Percentiles rank a stretch among this genome's conserved stretches.
Evolutionary conservation across 495 filamentous ascomycete genomes (phyloP).

Genomic region (Oidiodendron maius): DNA sequence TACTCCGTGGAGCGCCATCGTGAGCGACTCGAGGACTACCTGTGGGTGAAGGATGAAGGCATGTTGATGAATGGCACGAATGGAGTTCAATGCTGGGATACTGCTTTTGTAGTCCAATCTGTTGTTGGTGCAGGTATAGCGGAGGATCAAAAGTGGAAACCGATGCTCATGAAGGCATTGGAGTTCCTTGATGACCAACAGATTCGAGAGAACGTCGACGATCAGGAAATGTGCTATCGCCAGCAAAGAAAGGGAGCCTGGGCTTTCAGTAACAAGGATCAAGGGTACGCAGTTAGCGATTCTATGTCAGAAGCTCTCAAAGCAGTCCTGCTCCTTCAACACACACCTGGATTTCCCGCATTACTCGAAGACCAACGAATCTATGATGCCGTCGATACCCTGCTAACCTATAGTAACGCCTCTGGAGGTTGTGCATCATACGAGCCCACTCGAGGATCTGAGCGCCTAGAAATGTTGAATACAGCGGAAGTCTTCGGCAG

Average conservation of each 20-base stretch:
- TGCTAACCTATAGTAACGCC: constrained; percentile 86
- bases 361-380: constrained; percentile 69
- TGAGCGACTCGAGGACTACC: constrained; percentile 74
- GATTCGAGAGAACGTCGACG: constrained; percentile 74
- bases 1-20: constrained; percentile 71
- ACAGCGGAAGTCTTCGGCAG: constrained; percentile 94
- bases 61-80: constrained; percentile 96
- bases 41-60: constrained; percentile 90
- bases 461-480: constrained; percentile 78
- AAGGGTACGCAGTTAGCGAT: constrained; percentile 94
- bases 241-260: constrained; percentile 90
- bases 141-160: constrained; percentile 68
- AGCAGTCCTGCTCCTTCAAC: constrained; percentile 78
- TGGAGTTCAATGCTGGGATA: constrained; percentile 96
- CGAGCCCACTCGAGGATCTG: constrained; percentile 71
- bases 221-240: constrained; percentile 79
- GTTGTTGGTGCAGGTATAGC: constrained; percentile 74
- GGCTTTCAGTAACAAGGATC: constrained; percentile 86
- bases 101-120: constrained; percentile 78
- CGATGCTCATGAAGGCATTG: constrained; percentile 79
- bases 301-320: constrained; percentile 90
- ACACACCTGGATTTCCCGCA: constrained; percentile 66
- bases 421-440: constrained; percentile 89
- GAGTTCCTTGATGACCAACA: constrained; percentile 89
- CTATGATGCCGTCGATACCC: constrained; percentile 81